Evolutionary conservation across 352 stramenopile species (phyloP).

Genomic region (Elongisporangium prolatum): DNA sequence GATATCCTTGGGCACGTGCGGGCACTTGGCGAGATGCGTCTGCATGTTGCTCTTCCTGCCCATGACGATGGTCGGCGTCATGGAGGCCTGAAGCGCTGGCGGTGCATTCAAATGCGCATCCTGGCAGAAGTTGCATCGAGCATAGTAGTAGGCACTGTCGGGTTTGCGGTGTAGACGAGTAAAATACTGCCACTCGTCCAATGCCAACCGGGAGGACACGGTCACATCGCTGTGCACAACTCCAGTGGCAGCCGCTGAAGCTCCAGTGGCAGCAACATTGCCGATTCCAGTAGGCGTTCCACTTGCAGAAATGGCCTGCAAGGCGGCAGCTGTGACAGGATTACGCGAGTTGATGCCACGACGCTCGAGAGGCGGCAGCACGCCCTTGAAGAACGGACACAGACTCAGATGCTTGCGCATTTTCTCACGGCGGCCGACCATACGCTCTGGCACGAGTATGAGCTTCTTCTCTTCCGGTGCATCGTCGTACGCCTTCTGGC

Average conservation of each 20-base stretch:
- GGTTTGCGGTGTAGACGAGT: slow-evolving; percentile 70
- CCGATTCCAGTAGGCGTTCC: not conserved
- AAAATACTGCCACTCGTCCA: slow-evolving; percentile 81
- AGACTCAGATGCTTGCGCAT: slow-evolving; percentile 66
- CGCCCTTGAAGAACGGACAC: slow-evolving; percentile 62
- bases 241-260: not conserved
- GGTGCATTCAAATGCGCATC: slow-evolving; percentile 49
- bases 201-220: slow-evolving; percentile 33
- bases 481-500: slow-evolving; percentile 54
- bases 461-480: slow-evolving; percentile 49
- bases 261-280: not conserved
- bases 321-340: slow-evolving; percentile 2
- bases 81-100: slow-evolving; percentile 35
- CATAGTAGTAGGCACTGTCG: slow-evolving; percentile 69
- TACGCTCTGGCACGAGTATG: slow-evolving; percentile 46
- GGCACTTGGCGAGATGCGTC: slow-evolving; percentile 75
- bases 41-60: slow-evolving; percentile 83
- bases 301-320: slow-evolving; percentile 1
- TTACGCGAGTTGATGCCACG: slow-evolving; percentile 8
- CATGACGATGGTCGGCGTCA: slow-evolving; percentile 60
- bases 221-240: slow-evolving; percentile 1
- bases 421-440: slow-evolving; percentile 73
- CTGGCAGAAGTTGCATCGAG: slow-evolving; percentile 79
- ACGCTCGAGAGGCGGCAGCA: slow-evolving; percentile 49
- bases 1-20: slow-evolving; percentile 56